phyloP scores from a whole-genome alignment of 1,139 yeast species.

The Debaryomyces robertsiae region DNA sequence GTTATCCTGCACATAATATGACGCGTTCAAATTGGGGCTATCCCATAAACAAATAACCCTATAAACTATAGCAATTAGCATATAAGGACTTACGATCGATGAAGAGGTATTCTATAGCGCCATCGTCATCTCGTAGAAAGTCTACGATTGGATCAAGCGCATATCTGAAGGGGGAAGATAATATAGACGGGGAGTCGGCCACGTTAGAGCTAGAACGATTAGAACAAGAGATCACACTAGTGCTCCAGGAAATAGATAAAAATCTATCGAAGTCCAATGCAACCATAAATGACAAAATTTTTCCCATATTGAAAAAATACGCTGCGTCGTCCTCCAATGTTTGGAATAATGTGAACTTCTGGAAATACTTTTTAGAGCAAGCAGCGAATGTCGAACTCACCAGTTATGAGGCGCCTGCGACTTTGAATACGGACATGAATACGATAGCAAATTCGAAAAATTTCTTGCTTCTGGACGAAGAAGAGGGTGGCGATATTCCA shows the following conservation, averaged over 20 bases:
- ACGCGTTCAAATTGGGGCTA: conserved; percentile 6
- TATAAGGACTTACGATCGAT: conserved; percentile 15
- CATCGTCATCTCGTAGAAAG: conserved; percentile 41
- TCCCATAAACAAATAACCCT: conserved; percentile 1
- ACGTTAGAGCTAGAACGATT: conserved; percentile 65
- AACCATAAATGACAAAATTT: conserved; percentile 58
- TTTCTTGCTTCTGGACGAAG: conserved; percentile 22
- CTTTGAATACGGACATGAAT: conserved; percentile 17
- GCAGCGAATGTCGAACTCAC: conserved; percentile 70
- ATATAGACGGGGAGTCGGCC: conserved; percentile 29
- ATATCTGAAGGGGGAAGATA: conserved; percentile 14
- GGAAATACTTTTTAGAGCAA: conserved; percentile 77
- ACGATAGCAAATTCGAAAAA: conserved; percentile 17
- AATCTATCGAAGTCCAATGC: conserved; percentile 67
- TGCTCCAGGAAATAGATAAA: conserved; percentile 77
- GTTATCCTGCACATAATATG: conserved; percentile 3
- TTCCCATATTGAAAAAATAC: conserved; percentile 64
- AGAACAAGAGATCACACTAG: conserved; percentile 80
- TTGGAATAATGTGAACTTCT: conserved; percentile 65
- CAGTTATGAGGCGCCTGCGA: conserved; percentile 56
- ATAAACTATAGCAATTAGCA: background rate
- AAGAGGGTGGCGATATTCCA: conserved; percentile 19
- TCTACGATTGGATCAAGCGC: conserved; percentile 25
- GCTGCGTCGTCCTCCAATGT: conserved; percentile 56
- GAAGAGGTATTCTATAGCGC: conserved; percentile 46